Evolutionary conservation across 805 yeast genomes (phyloP), one percentile per base, ranked within the genome.

Genomic region (Tetrapisispora namnaoensis): DNA sequence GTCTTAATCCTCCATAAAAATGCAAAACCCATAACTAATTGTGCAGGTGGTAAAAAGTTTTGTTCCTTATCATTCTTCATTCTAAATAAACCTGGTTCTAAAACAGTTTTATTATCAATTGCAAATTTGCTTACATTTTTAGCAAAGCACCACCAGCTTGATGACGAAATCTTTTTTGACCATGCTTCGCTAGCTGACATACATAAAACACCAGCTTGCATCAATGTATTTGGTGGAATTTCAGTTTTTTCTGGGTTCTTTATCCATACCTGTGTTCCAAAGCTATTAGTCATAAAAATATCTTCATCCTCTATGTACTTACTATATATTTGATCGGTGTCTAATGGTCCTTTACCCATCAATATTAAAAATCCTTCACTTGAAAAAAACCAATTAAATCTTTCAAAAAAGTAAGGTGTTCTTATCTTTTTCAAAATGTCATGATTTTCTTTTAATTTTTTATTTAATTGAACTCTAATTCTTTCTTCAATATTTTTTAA

Each of bases 331-430:
- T 86, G 76, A 57, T 90, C 96, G 4, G 79, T 74, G 62, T 91
- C 98, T 4, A 78, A 63, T 21, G 74, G 77, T 61, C 93, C 96
- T 53, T 88, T 79, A 1, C 97, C 98, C 43, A 90, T 88, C 48
- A 93, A 66, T 50, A 95, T 85, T 45, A 93, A 68, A 60, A 85
- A 89, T 0, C 93, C 90, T 61, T 91, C 98, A 55, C 83, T 80
- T 0, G 96, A 78, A n/a, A 90, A 72, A 60, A 93, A 93, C 99
- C 99, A 93, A 59, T 75, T 80, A 65, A 83, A 91, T 65, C 91
- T 93, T 62, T 93, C 99, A 69, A 93, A 93, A 86, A 96, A 90
- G 61, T 73, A 82, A 43, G 87, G 88, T 4, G 77, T 72, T 43
- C 97, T 75, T 32, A 85, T 69, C 37, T 77, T 79, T 52, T 77